Evolutionary conservation across 2,329 filamentous ascomycete species (phyloP), one percentile per base, ranked within the genome.

Genomic region (Diaporthe sp.): DNA sequence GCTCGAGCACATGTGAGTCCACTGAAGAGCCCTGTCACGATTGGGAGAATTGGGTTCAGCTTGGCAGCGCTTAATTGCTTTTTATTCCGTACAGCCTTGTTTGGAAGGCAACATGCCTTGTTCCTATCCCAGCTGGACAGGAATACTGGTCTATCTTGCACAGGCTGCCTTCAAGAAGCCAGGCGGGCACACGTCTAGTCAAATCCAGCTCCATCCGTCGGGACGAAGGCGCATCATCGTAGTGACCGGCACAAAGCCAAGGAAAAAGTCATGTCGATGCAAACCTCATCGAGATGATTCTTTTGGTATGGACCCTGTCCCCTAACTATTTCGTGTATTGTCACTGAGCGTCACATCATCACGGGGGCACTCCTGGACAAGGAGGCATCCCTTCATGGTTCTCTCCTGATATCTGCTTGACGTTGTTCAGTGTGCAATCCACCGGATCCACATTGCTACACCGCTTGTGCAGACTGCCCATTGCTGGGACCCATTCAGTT

Each of bases 401-500:
- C 25, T 19, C 31, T 39, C 10, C 31, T 53, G 49, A 42, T 39
- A 2, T 25, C 34, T 25, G 22, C n/a, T 55, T 55, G 28, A 9
- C 22, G n/a, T n/a, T n/a, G 13, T 4, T 19, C 9, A 39, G 12
- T 70, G 49, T 13, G 44, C 31, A 25, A 25, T 22, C 31, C 62
- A 51, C 13, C 15, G 6, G 31, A 1, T 25, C n/a, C 65, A 19
- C 22, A 19, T 55, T n/a, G 28, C 28, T 34, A 44, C 42, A 49
- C 42, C 19, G 42, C 42, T 55, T 70, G 37, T 31, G n/a, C 34
- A 55, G 13, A 22, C 15, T 39, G 34, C 34, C 34, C 17, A 49
- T 10, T n/a, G 25, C 61, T 67, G 28, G n/a, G 49, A 39, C 37
- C 65, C 34, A 17, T 70, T 55, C n/a, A 70, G 28, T 72, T 65